These are phyloP conservation scores for Aspergillus aculeatinus DNA, from an alignment of 2,329 filamentous ascomycete genomes.

Conservation along the genomic window DNA sequence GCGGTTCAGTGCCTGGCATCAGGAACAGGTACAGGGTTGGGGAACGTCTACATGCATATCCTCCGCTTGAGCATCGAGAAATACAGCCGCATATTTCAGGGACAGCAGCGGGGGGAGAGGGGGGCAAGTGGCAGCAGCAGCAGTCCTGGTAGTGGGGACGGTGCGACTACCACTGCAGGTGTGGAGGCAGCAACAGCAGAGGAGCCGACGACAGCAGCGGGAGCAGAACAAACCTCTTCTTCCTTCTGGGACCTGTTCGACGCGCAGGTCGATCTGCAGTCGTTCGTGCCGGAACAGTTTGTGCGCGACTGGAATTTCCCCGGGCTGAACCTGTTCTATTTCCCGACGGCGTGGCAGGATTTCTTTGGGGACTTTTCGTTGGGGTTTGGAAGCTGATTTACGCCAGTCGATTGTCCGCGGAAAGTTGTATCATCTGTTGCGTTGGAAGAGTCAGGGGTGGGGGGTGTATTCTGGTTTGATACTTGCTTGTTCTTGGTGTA, in stretches of 20 bases:
- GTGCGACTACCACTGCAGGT: too few species aligned
- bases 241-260: constrained; percentile 38
- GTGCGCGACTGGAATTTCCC: constrained; percentile 61
- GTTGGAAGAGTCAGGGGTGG: too few species aligned
- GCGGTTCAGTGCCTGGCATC: neutral
- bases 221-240: neutral
- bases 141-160: neutral
- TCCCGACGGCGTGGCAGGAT: constrained; percentile 49
- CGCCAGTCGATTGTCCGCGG: too few species aligned
- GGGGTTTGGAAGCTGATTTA: constrained; percentile 16
- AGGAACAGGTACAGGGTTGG: constrained; percentile 38
- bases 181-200: neutral
- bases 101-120: constrained; percentile 24
- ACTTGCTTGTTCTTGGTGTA: too few species aligned
- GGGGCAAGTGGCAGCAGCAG: neutral
- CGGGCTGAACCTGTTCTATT: constrained; percentile 53
- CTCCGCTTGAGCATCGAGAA: constrained; percentile 52
- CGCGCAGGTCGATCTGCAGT: constrained; percentile 51
- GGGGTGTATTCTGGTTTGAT: too few species aligned
- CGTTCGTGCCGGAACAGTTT: constrained; percentile 56
- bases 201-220: constrained; percentile 12
- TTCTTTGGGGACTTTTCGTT: constrained; percentile 48
- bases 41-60: constrained; percentile 52
- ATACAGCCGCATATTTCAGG: constrained; percentile 47
- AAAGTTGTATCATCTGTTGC: too few species aligned